Evolutionary conservation across 176 grass and related monocot genomes (phyloP), one percentile per base, ranked within the genome.

Genomic region (Raddia distichophylla): DNA sequence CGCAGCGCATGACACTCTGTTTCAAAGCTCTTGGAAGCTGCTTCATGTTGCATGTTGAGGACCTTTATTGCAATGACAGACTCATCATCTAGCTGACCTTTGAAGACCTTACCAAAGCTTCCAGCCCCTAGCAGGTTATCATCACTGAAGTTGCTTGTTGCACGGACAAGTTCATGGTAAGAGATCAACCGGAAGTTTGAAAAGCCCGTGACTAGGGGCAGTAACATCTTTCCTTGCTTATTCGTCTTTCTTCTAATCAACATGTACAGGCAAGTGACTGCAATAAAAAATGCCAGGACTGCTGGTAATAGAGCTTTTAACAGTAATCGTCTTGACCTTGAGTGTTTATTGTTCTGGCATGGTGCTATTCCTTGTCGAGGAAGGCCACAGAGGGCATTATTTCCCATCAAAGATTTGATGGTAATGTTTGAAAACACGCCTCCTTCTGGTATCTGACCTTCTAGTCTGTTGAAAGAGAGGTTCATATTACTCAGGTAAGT

Each of bases 371-470:
- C 88, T 58, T 52, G 51, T 6, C 33, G 58, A 6, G 83, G 83
- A 66, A 77, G 59, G 5, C 88, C 83, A 0, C 88, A 90, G 1
- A 90, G 60, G 15, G 72, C 88, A 5, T 22, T 72, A 2, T 90
- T 90, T 11, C 88, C 88, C 83, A 82, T 90, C 46, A 86, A 86
- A 48, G 83, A 90, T 78, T 67, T 16, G 15, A 82, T 18, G 16
- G 72, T 90, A 59, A 90, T 85, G 46, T 86, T 86, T 70, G 74
- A 79, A 68, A 88, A 88, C 18, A 74, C 60, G 2, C 86, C 86
- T 6, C 80, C 73, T 83, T 49, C 66, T 72, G 79, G 86, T 83
- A 77, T 71, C 16, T 61, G 72, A 18, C 79, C 85, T 6, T 56
- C 79, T 19, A 82, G 3, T 35, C 27, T 82, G 42, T 87, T 87